Percentiles rank a stretch among this genome's conserved stretches.
Evolutionary conservation across 2,329 filamentous ascomycete genomes (phyloP).

Genomic region (Pseudogymnoascus sp.): DNA sequence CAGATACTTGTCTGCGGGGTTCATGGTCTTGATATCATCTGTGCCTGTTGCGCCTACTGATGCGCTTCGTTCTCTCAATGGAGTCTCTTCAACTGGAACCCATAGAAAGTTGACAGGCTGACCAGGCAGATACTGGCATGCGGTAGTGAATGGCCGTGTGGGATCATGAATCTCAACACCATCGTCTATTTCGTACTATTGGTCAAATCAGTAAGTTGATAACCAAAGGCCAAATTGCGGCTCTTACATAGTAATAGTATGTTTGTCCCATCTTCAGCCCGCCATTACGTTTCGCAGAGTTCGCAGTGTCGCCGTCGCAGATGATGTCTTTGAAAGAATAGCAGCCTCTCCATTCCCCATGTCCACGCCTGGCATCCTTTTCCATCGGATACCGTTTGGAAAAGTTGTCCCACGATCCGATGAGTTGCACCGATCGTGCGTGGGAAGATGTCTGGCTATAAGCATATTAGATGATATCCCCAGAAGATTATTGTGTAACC

Average conservation of each 20-base stretch:
- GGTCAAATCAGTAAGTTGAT: neutral
- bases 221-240: conserved; percentile 2
- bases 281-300: conserved; percentile 56
- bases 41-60: conserved; percentile 49
- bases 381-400: conserved; percentile 70
- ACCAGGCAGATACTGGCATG: conserved; percentile 80
- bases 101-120: conserved; percentile 80
- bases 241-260: conserved; percentile 84
- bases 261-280: conserved; percentile 86
- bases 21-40: conserved; percentile 65
- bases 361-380: conserved; percentile 66
- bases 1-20: conserved; percentile 68
- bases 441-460: conserved; percentile 52
- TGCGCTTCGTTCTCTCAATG: conserved; percentile 52
- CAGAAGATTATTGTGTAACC: neutral
- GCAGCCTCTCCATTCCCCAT: conserved; percentile 77
- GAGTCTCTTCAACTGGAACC: conserved; percentile 62
- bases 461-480: neutral
- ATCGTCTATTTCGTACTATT: conserved; percentile 75
- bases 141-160: conserved; percentile 63
- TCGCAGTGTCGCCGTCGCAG: conserved; percentile 58
- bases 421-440: conserved; percentile 65
- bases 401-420: conserved; percentile 97
- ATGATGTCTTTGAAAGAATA: conserved; percentile 81
- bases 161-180: conserved; percentile 70